These are phyloP conservation scores for Rhodomyrtus tomentosa DNA, from an alignment of 345 rosid genomes.

Conservation along the genomic window DNA sequence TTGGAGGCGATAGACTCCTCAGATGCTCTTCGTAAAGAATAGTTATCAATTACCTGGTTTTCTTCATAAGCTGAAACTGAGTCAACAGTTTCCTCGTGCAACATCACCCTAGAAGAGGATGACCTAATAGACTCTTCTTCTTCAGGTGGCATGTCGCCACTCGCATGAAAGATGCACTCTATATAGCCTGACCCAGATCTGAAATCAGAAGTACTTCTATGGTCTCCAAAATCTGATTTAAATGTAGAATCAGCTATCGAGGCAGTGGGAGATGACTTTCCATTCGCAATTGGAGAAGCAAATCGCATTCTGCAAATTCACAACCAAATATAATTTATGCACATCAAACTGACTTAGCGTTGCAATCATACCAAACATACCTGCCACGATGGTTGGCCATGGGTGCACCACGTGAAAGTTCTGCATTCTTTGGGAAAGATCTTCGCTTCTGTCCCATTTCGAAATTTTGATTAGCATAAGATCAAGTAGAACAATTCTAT, in stretches of 20 bases:
- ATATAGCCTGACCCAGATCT: conserved; percentile 50
- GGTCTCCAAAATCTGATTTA: conserved; percentile 41
- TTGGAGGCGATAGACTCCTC: conserved; percentile 23
- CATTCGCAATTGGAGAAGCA: conserved; percentile 32
- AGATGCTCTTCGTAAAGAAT: conserved; percentile 19
- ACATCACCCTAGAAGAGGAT: conserved; percentile 25
- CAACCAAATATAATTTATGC: not conserved
- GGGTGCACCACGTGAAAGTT: conserved; percentile 30
- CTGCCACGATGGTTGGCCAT: conserved; percentile 41
- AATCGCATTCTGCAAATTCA: conserved; percentile 44
- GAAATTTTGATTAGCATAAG: not conserved
- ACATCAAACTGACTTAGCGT: not conserved
- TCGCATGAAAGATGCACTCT: conserved; percentile 32
- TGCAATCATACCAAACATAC: conserved; percentile 20
- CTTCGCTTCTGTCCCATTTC: conserved; percentile 53
- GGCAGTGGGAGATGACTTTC: conserved; percentile 19
- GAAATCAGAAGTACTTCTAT: conserved; percentile 44
- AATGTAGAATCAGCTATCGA: conserved; percentile 33
- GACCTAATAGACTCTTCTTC: conserved; percentile 29
- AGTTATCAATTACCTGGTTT: conserved; percentile 16
- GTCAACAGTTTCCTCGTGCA: conserved; percentile 23
- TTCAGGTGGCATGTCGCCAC: conserved; percentile 33
- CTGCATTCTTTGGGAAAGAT: conserved; percentile 35
- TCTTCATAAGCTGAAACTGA: conserved; percentile 29
- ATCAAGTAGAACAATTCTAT: not conserved